Percentiles rank a stretch among this genome's conserved stretches.
phyloP scores from a whole-genome alignment of 1,284 basidiomycete species.

The Tylopilus microsporus region DNA sequence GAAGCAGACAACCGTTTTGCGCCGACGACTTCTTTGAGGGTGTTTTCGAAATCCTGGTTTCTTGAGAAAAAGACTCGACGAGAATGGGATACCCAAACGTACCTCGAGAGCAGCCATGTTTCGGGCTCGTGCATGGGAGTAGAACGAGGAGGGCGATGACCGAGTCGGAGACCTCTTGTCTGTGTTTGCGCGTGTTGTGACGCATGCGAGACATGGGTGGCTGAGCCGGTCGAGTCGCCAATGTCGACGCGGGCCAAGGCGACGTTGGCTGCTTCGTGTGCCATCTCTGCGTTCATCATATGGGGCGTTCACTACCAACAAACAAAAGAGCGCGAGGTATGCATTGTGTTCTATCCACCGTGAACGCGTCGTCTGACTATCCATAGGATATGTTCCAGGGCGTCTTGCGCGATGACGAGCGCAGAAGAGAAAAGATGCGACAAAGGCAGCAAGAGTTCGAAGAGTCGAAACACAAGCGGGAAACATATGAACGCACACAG shows the following conservation, averaged over 20 bases:
- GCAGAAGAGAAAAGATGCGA: constrained; percentile 66
- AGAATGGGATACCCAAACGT: neutral
- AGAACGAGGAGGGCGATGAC: constrained; percentile 4
- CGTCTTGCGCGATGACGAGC: constrained; percentile 82
- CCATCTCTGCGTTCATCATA: constrained; percentile 68
- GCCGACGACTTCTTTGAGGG: constrained; percentile 73
- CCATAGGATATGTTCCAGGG: constrained; percentile 87
- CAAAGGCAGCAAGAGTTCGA: constrained; percentile 64
- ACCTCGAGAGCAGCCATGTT: constrained; percentile 28
- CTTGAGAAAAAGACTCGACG: constrained; percentile 1
- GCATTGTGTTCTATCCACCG: neutral
- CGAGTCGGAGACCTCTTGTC: neutral
- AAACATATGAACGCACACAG: constrained; percentile 65
- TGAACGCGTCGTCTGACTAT: constrained; percentile 11
- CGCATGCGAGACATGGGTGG: constrained; percentile 8
- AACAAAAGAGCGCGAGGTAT: constrained; percentile 77
- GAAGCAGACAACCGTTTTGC: constrained; percentile 80
- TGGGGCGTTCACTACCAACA: constrained; percentile 93
- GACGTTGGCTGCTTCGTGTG: constrained; percentile 68
- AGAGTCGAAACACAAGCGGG: constrained; percentile 60
- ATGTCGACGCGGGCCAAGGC: constrained; percentile 78
- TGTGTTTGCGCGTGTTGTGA: constrained; percentile 31
- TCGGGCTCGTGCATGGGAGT: constrained; percentile 20
- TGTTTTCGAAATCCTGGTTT: constrained; percentile 68
- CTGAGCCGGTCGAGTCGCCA: constrained; percentile 9